phyloP scores from a whole-genome alignment of 2,329 filamentous ascomycete species.

The Trichothecium sympodiale region DNA sequence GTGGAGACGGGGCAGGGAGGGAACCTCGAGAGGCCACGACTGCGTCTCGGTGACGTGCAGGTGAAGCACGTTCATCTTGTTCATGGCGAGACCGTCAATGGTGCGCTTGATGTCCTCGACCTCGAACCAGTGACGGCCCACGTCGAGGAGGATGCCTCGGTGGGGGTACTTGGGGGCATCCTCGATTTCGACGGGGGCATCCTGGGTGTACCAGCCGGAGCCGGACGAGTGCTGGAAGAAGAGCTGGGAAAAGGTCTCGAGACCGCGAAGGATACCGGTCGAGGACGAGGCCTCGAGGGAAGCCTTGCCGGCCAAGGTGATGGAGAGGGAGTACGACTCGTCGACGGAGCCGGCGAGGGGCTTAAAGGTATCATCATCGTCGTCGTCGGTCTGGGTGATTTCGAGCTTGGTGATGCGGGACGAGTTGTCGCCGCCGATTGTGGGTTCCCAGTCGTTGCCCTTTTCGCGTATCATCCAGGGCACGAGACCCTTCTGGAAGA shows the following conservation, averaged over 20 bases:
- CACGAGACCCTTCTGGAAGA: constrained; percentile 59
- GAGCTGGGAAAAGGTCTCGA: constrained; percentile 69
- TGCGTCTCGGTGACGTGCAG: constrained; percentile 75
- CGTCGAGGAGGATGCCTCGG: constrained; percentile 71
- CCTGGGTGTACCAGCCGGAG: constrained; percentile 51
- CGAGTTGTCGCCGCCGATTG: constrained; percentile 21
- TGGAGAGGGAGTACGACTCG: constrained; percentile 61
- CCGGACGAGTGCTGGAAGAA: constrained; percentile 61
- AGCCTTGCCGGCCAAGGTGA: constrained; percentile 47
- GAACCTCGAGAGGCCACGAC: constrained; percentile 76
- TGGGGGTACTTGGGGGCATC: constrained; percentile 67
- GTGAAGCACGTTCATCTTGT: constrained; percentile 75
- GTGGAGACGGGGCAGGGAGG: constrained; percentile 57
- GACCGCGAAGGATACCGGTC: constrained; percentile 58
- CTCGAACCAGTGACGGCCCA: constrained; percentile 61
- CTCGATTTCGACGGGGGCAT: constrained; percentile 59
- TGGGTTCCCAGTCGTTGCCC: constrained; percentile 54
- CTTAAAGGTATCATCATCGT: constrained; percentile 47
- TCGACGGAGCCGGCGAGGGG: constrained; percentile 54
- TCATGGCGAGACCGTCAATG: constrained; percentile 67
- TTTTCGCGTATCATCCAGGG: constrained; percentile 69
- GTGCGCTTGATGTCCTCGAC: constrained; percentile 58
- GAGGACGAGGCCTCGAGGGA: constrained; percentile 55
- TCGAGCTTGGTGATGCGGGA: constrained; percentile 46
- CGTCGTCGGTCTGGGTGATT: constrained; percentile 45